These are phyloP conservation scores for Helminthosporium solani DNA, from an alignment of 2,329 filamentous ascomycete species.

Conservation along the genomic window DNA sequence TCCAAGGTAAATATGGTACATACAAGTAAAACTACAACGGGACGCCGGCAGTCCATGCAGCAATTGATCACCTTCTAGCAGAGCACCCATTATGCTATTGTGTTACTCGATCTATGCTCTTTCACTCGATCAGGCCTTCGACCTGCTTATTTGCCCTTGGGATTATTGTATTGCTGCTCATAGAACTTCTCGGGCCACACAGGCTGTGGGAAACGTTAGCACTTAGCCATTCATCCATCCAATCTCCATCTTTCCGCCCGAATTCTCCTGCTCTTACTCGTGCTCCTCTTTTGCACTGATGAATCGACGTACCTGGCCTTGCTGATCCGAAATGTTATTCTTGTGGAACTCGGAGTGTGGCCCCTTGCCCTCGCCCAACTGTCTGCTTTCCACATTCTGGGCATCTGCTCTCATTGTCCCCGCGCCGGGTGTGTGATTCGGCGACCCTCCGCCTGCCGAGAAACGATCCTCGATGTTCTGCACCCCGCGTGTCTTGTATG, in stretches of 20 bases:
- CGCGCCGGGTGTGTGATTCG: conserved; percentile 33
- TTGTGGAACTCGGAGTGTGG: conserved; percentile 31
- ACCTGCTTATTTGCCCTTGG: conserved; percentile 35
- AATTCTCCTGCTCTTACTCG: neutral
- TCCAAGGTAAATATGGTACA: neutral
- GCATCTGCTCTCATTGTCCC: conserved; percentile 27
- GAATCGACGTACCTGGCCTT: conserved; percentile 23
- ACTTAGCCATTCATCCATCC: neutral
- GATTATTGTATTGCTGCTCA: conserved; percentile 33
- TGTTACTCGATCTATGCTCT: neutral
- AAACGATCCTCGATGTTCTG: conserved; percentile 39
- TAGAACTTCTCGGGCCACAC: conserved; percentile 36
- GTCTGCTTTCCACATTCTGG: conserved; percentile 23
- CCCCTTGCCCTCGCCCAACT: conserved; percentile 27
- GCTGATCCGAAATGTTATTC: conserved; percentile 27
- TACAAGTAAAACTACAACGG: conserved; percentile 1
- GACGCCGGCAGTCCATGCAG: neutral
- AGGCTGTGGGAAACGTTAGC: conserved; percentile 9
- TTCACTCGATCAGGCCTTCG: neutral
- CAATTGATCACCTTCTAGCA: neutral
- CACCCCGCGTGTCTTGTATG: conserved; percentile 38
- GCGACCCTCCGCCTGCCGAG: conserved; percentile 32
- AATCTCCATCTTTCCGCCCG: neutral
- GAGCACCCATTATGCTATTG: too few species aligned
- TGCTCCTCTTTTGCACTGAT: neutral